phyloP scores from a whole-genome alignment of 805 yeast species.

The Clavispora phyllophila region DNA sequence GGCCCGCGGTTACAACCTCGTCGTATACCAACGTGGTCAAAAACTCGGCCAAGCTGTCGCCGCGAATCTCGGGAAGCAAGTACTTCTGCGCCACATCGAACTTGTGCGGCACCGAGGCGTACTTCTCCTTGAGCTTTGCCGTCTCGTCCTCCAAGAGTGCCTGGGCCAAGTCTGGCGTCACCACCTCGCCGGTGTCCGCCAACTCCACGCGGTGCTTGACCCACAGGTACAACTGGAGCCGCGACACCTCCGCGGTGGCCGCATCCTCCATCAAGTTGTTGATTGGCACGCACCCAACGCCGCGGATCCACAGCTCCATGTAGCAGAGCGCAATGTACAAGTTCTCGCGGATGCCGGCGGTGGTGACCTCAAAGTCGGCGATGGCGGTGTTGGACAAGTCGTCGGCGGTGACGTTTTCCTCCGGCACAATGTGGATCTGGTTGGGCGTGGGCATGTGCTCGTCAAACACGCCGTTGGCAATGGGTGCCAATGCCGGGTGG shows the following conservation, averaged over 20 bases:
- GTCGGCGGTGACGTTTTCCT: constrained; percentile 8
- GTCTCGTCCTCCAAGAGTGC: constrained; percentile 13
- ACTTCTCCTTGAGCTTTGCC: constrained; percentile 4
- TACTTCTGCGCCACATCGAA: constrained; percentile 15
- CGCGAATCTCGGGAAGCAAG: constrained; percentile 16
- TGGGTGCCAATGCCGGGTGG: constrained; percentile 18
- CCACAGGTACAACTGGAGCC: constrained; percentile 19
- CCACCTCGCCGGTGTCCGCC: constrained; percentile 8
- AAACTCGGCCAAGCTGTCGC: constrained; percentile 15
- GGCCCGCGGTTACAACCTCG: constrained; percentile 11
- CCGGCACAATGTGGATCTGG: constrained; percentile 15
- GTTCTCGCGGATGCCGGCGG: constrained; percentile 16
- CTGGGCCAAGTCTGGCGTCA: constrained; percentile 13
- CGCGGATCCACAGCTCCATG: constrained; percentile 19
- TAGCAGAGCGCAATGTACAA: constrained; percentile 18
- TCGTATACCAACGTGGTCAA: constrained; percentile 20
- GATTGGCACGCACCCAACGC: constrained; percentile 20
- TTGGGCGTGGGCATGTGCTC: constrained; percentile 20
- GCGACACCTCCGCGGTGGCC: constrained; percentile 21
- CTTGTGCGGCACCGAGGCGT: constrained; percentile 6
- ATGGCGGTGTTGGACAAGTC: constrained; percentile 15
- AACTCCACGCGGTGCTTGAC: constrained; percentile 15
- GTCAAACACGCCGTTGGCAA: constrained; percentile 17
- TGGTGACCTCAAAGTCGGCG: constrained; percentile 11
- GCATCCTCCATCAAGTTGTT: constrained; percentile 22